These are phyloP conservation scores for Pyricularia grisea DNA, from an alignment of 2,329 filamentous ascomycete genomes.

Conservation along the genomic window DNA sequence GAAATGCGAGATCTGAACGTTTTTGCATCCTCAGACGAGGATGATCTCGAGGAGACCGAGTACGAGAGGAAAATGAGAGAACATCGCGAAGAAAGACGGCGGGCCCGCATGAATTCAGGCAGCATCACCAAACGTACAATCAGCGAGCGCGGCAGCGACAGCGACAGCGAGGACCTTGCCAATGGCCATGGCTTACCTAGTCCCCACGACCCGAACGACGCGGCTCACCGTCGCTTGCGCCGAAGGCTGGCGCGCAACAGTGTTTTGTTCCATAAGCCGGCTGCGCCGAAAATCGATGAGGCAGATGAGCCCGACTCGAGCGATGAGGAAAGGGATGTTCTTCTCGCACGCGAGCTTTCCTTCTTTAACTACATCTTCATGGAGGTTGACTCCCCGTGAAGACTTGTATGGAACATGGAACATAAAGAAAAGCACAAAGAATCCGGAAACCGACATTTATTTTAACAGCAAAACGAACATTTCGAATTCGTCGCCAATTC, in stretches of 20 bases:
- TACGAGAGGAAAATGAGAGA: neutral
- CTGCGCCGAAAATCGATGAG: conserved; percentile 41
- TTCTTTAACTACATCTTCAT: conserved; percentile 44
- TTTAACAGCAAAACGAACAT: neutral
- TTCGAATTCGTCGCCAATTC: neutral
- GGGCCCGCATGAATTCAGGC: conserved; percentile 38
- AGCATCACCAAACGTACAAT: conserved; percentile 46
- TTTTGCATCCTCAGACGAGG: conserved; percentile 24
- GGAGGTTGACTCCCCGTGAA: conserved; percentile 34
- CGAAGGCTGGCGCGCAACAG: conserved; percentile 37
- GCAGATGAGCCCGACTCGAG: conserved; percentile 41
- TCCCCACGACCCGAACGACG: neutral
- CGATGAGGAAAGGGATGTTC: conserved; percentile 24
- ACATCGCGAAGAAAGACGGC: conserved; percentile 32
- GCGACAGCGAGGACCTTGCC: conserved; percentile 29
- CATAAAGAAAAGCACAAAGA: neutral
- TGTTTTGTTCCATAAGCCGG: conserved; percentile 39
- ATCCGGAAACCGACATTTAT: neutral
- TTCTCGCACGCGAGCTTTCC: conserved; percentile 38
- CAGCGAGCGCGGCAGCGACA: conserved; percentile 41
- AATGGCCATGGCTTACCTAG: conserved; percentile 9
- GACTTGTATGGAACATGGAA: neutral
- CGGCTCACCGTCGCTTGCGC: conserved; percentile 29
- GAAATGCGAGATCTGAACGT: conserved; percentile 36
- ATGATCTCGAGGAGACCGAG: conserved; percentile 26